phyloP scores from a whole-genome alignment of 306 rosid genomes.

The apple (Malus domestica) region DNA sequence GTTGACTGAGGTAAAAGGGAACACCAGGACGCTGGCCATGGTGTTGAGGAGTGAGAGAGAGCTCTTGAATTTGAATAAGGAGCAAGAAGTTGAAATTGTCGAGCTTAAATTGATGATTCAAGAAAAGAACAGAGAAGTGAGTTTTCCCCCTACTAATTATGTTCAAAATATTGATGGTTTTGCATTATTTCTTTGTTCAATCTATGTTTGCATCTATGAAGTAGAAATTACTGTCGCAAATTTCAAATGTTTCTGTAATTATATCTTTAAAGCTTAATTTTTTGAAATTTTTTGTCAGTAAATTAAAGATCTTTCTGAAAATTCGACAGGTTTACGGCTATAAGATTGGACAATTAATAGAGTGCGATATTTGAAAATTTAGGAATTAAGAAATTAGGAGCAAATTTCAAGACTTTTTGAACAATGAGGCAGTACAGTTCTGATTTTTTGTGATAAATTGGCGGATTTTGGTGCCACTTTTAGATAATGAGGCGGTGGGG shows the following conservation, averaged over 20 bases:
- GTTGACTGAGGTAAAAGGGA: conserved; percentile 81
- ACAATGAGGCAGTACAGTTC: not conserved
- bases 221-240: not conserved
- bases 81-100: conserved; percentile 49
- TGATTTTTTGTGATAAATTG: not conserved
- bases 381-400: not conserved
- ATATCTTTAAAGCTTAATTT: not conserved
- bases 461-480: not conserved
- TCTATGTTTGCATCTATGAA: too few relatives aligned
- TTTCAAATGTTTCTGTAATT: not conserved
- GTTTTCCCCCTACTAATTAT: not conserved
- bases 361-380: not conserved
- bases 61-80: conserved; percentile 64
- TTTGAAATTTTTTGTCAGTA: not conserved
- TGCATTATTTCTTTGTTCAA: not conserved
- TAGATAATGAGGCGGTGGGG: not conserved
- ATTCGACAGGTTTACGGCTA: not conserved
- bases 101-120: conserved; percentile 52
- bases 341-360: not conserved
- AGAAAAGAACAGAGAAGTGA: conserved; percentile 70
- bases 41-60: conserved; percentile 92
- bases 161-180: not conserved
- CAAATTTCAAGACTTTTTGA: not conserved
- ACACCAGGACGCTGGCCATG: conserved; percentile 89
- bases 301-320: not conserved